A percentile compares a stretch with the other conserved stretches of the same genome.
These are phyloP conservation scores for Cercophora samala DNA, from an alignment of 495 filamentous ascomycete species.

Conservation along the genomic window DNA sequence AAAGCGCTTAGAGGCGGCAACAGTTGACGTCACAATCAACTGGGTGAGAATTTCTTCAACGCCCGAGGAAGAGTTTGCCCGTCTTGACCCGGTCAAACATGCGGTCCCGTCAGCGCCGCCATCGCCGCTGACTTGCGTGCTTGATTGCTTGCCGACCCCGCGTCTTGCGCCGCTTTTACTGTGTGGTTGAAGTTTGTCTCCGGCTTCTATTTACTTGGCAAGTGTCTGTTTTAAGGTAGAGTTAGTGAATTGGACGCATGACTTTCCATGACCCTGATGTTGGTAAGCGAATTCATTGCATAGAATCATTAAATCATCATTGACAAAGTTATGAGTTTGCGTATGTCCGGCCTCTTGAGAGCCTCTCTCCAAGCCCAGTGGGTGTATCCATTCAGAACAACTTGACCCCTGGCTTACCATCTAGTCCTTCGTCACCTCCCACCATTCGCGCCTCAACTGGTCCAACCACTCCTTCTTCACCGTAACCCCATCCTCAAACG, in stretches of 20 bases:
- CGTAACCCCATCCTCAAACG: conserved; percentile 18
- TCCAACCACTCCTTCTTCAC: conserved; percentile 19
- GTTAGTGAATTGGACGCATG: too few relatives aligned
- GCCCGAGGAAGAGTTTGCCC: neutral
- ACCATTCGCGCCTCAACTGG: conserved; percentile 16
- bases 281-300: too few relatives aligned
- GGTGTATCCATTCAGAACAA: too few relatives aligned
- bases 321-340: too few relatives aligned
- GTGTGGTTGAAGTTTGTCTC: neutral
- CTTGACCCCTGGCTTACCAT: neutral
- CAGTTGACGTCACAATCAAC: neutral
- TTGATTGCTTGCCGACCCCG: neutral
- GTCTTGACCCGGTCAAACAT: neutral
- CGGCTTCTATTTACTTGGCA: neutral
- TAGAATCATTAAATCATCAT: too few relatives aligned
- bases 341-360: too few relatives aligned
- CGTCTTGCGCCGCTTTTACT: neutral
- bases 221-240: neutral
- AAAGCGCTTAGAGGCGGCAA: neutral
- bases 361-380: too few relatives aligned
- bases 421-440: neutral
- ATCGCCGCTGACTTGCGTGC: neutral
- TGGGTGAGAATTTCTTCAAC: neutral
- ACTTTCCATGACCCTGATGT: too few relatives aligned
- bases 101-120: neutral